Percentiles rank a stretch among this genome's conserved stretches.
Evolutionary conservation across 2,329 filamentous ascomycete genomes (phyloP).

Genomic region (Rhinocladiella similis): DNA sequence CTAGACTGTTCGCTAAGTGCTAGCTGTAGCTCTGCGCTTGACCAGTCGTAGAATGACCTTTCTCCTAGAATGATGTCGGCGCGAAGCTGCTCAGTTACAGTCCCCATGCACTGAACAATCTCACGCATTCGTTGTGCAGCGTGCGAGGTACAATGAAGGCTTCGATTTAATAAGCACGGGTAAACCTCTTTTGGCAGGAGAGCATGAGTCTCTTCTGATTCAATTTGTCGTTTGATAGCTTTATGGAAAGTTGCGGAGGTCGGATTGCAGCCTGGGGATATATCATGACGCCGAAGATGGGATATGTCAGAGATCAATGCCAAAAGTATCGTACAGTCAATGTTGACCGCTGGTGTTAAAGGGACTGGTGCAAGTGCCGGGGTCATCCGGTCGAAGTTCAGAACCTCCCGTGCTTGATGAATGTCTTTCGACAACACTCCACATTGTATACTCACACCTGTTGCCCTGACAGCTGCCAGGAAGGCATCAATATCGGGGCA

Average conservation of each 20-base stretch:
- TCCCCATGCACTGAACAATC: constrained; percentile 65
- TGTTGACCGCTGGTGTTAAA: constrained; percentile 46
- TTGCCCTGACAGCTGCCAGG: constrained; percentile 55
- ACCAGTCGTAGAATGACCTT: constrained; percentile 35
- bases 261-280: constrained; percentile 33
- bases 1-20: constrained; percentile 13
- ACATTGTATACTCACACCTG: constrained; percentile 47
- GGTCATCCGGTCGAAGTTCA: constrained; percentile 14
- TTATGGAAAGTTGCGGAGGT: constrained; percentile 57
- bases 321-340: constrained; percentile 65
- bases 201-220: constrained; percentile 62
- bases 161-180: constrained; percentile 57
- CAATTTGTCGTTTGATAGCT: constrained; percentile 64
- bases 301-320: constrained; percentile 74
- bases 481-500: constrained; percentile 57
- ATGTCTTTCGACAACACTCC: constrained; percentile 22
- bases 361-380: constrained; percentile 34
- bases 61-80: constrained; percentile 60
- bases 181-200: constrained; percentile 63
- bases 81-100: constrained; percentile 59
- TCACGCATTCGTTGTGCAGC: constrained; percentile 67
- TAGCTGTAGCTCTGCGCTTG: constrained; percentile 51
- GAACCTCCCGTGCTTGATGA: not conserved
- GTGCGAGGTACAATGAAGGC: constrained; percentile 66
- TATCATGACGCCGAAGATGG: constrained; percentile 47